These are phyloP conservation scores for Xylariaceae sp. DNA, from an alignment of 2,329 filamentous ascomycete genomes.

Conservation along the genomic window DNA sequence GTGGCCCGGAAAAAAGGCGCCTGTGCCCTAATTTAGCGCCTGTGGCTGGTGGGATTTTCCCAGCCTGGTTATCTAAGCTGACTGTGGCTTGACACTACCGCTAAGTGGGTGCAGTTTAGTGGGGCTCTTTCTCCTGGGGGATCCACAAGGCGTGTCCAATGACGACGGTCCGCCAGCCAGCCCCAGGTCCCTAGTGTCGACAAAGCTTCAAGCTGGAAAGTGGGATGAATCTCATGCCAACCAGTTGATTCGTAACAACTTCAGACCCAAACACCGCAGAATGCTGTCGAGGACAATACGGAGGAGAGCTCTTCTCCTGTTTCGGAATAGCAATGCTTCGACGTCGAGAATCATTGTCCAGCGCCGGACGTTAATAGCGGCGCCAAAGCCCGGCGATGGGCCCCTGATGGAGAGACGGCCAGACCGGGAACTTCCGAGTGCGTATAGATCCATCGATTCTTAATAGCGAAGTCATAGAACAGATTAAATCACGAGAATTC, in stretches of 20 bases:
- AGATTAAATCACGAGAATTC: neutral
- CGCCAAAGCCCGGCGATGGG: constrained; percentile 56
- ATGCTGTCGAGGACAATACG: constrained; percentile 37
- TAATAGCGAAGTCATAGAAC: neutral
- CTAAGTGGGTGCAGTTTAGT: neutral
- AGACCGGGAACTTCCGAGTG: constrained; percentile 64
- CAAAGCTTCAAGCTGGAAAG: constrained; percentile 17
- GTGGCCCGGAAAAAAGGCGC: constrained; percentile 22
- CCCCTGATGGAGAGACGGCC: constrained; percentile 62
- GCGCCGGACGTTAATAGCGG: constrained; percentile 48
- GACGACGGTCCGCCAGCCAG: constrained; percentile 2
- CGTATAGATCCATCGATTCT: constrained; percentile 17
- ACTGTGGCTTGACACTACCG: neutral
- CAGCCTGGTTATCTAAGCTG: neutral
- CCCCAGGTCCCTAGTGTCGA: constrained; percentile 4
- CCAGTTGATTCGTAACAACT: constrained; percentile 2
- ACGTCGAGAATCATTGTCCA: constrained; percentile 20
- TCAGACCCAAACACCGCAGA: constrained; percentile 5
- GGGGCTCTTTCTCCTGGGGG: neutral
- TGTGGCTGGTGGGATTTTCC: constrained; percentile 1
- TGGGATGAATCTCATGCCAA: constrained; percentile 18
- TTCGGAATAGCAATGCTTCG: constrained; percentile 21
- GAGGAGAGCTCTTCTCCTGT: constrained; percentile 29
- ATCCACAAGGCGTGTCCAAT: neutral
- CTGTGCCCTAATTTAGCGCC: constrained; percentile 25